Base-by-base conservation (phyloP, 305 asterid species). In the Fraxinus latifolia region DNA sequence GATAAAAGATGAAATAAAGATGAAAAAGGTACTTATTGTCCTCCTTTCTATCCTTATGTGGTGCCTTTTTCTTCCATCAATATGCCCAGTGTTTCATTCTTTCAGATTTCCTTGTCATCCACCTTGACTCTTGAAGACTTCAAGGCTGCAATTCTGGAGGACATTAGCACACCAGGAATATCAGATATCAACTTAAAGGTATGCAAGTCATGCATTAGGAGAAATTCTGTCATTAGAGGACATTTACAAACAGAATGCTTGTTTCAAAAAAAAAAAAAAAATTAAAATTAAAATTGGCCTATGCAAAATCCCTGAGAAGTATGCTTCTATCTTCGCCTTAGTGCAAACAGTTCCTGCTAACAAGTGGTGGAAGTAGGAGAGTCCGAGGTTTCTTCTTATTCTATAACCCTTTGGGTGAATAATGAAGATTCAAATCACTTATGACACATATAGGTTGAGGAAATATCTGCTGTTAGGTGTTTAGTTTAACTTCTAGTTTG, bases 161-260 rank as follows among this genome's bases (percentile, higher is more conserved):
- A 87, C 76, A 85, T 78, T 50, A 85, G 83, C 79, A 84, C 87
- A 14, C 90, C 89, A 29, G 83, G 85, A 62, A 80, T 93, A 77
- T 89, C 95, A 78, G 93, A 92, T 82, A 76, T 84, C 87, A 96
- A 90, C 91, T 86, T 96, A 68, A 92, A 90, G 91, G 99, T 94
- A 83, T 78, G 78, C 17, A 23, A 25, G 6, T 62, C 15, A 62
- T 65, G 34, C 36, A 65, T 65, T 65, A 65, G 34, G 33, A 25
- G 36, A 65, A 23, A 62, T 62, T 62, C 32, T 55, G 72, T 62
- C 32, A 62, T 7, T 25, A 23, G 33, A 62, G 72, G 72, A 62
- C 33, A 62, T 23, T 62, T 62, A 9, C 33, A 62, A 62, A 62
- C 33, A 21, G 15, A 62, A 62, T 62, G 32, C n/a, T 5, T 15